phyloP scores from a whole-genome alignment of 2,329 filamentous ascomycete genomes.

The Aspergillus fumigatus region DNA sequence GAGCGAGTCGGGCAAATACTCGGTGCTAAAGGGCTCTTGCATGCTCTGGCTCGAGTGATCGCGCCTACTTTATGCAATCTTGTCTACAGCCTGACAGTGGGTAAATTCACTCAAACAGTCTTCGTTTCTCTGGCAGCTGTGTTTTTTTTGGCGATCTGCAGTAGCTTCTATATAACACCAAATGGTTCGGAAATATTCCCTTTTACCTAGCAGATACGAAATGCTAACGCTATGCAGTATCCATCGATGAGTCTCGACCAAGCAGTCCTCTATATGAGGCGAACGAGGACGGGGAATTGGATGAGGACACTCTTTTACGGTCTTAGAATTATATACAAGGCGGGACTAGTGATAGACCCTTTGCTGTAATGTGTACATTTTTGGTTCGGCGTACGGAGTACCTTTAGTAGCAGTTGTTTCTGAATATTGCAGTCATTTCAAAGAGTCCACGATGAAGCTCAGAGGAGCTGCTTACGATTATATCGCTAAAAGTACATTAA shows the following conservation, averaged over 20 bases:
- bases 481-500: too few relatives aligned
- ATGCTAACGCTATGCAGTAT: constrained; percentile 16
- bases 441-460: too few relatives aligned
- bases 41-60: constrained; percentile 73
- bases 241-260: constrained; percentile 9
- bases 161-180: constrained; percentile 67
- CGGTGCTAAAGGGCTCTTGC: constrained; percentile 79
- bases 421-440: neutral
- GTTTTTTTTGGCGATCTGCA: constrained; percentile 62
- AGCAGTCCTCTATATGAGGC: constrained; percentile 14
- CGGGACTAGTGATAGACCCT: neutral
- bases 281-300: constrained; percentile 18
- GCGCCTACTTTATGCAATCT: constrained; percentile 80
- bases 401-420: neutral
- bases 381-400: neutral
- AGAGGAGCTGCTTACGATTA: too few relatives aligned
- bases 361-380: neutral
- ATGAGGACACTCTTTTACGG: constrained; percentile 12
- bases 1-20: constrained; percentile 82
- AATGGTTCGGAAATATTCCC: constrained; percentile 56
- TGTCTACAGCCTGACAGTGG: constrained; percentile 78
- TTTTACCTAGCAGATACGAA: neutral
- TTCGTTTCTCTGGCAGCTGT: constrained; percentile 69
- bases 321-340: neutral
- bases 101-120: constrained; percentile 71